Evolutionary conservation across 169 alveolate genomes (phyloP), one percentile per base, ranked within the genome.

Genomic region (Toxoplasma gondii): DNA sequence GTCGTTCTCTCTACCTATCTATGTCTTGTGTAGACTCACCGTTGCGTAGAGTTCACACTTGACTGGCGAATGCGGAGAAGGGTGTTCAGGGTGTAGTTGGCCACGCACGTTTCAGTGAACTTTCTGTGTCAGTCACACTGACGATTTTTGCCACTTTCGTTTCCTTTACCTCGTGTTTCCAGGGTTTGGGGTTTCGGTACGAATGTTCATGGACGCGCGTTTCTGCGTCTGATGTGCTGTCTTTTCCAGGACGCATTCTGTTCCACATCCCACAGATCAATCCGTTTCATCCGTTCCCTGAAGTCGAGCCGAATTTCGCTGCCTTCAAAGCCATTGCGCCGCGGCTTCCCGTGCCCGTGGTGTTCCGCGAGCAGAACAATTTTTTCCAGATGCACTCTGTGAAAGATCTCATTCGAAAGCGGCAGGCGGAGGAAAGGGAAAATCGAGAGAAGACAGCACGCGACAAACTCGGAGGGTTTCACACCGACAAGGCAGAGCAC

Each of bases 331-430:
- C 84, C 24, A 45, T 81, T 1, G 92, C 93, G 19, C 93, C 88
- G 12, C 78, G 80, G 34, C 92, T 93, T 64, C 96, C 96, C 10
- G 39, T 93, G 64, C 96, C 96, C 0, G 92, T 84, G 31, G 87
- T 34, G 24, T 93, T 93, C 49, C 90, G 96, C 41, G 80, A 78
- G n/a, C 96, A 93, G 54, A 88, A 93, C 83, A 93, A 93, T 39
- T 69, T 58, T 38, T 93, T 91, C 43, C 88, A 80, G 31, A 69
- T 91, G 49, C 74, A 93, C 86, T 64, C 90, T 27, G 86, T 93
- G 27, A 38, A n/a, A n/a, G 45, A 74, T 36, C 45, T 74, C 41
- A n/a, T 36, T 19, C 44, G 34, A 34, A n/a, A 74, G 84, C 84
- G 84, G 29, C 39, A 34, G 84, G 31, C 49, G 84, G 49, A 74